Evolutionary conservation across 2,329 filamentous ascomycete genomes (phyloP).

Genomic region (Verticillium nonalfalfae): DNA sequence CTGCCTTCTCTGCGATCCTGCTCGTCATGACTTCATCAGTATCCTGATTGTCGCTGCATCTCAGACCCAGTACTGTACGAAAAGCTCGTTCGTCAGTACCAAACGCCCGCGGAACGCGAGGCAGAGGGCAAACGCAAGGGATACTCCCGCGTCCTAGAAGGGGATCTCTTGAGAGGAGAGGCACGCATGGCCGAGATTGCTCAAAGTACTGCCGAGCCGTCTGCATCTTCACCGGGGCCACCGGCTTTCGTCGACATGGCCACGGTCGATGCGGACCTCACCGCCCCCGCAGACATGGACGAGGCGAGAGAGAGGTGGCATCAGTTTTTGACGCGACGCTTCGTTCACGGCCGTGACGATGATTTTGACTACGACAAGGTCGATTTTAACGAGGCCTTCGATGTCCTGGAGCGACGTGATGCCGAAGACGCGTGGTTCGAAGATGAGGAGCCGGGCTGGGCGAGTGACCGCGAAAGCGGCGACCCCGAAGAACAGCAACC

Average conservation of each 20-base stretch:
- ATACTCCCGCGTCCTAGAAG: conserved; percentile 72
- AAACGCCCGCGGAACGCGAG: conserved; percentile 66
- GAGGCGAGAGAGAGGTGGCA: conserved; percentile 66
- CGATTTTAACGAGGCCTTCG: conserved; percentile 66
- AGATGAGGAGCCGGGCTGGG: conserved; percentile 66
- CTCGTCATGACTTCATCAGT: neutral
- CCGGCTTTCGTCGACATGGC: neutral
- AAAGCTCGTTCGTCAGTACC: conserved; percentile 69
- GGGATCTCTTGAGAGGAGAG: conserved; percentile 70
- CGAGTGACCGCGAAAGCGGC: conserved; percentile 34
- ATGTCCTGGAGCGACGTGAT: conserved; percentile 54
- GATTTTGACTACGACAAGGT: conserved; percentile 73
- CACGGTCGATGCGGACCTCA: conserved; percentile 16
- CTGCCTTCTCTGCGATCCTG: neutral
- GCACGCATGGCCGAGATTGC: conserved; percentile 58
- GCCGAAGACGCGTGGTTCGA: conserved; percentile 75
- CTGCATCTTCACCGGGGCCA: neutral
- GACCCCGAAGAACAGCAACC: conserved; percentile 7
- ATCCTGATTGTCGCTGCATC: neutral
- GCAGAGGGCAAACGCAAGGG: conserved; percentile 67
- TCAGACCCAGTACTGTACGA: conserved; percentile 77
- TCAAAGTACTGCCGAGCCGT: neutral
- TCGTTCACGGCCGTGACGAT: conserved; percentile 65
- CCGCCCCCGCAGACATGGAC: conserved; percentile 48
- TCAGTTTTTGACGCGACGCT: conserved; percentile 66